Evolutionary conservation across 225 moss, liverwort and hornwort genomes (phyloP).

Genomic region (Pseudoscleropodium purum): DNA sequence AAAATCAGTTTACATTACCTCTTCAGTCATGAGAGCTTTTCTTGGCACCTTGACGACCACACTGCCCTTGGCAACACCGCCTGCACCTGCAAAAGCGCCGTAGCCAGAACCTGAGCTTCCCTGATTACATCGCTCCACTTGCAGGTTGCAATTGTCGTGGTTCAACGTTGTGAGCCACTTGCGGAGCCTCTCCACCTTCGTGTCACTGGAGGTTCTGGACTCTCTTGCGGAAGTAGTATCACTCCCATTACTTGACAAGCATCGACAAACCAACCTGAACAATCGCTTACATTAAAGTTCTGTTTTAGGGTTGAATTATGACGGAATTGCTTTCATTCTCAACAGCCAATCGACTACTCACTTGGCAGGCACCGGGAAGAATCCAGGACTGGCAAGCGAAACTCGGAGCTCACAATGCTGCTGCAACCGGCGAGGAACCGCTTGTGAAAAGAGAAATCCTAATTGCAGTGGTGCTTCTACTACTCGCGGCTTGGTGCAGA

Average conservation of each 20-base stretch:
- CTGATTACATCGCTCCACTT: conserved; percentile 58
- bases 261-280: conserved; percentile 7
- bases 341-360: not conserved
- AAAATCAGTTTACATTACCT: conserved; percentile 38
- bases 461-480: not conserved
- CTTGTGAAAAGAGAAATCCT: not conserved
- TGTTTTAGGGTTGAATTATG: not conserved
- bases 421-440: not conserved
- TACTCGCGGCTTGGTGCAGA: not conserved
- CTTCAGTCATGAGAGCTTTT: conserved; percentile 78
- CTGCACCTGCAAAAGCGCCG: conserved; percentile 74
- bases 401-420: not conserved
- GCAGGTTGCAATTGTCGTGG: conserved; percentile 73
- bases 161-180: conserved; percentile 54
- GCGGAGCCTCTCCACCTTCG: conserved; percentile 52
- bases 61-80: conserved; percentile 58
- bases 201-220: not conserved
- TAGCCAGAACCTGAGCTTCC: conserved; percentile 58
- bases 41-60: conserved; percentile 72
- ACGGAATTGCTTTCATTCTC: not conserved
- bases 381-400: not conserved
- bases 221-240: not conserved
- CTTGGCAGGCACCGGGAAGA: not conserved
- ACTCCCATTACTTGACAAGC: not conserved
- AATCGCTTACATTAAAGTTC: not conserved